Conservation (phyloP, 2,329 filamentous ascomycete species). For the Balansia obtecta region DNA sequence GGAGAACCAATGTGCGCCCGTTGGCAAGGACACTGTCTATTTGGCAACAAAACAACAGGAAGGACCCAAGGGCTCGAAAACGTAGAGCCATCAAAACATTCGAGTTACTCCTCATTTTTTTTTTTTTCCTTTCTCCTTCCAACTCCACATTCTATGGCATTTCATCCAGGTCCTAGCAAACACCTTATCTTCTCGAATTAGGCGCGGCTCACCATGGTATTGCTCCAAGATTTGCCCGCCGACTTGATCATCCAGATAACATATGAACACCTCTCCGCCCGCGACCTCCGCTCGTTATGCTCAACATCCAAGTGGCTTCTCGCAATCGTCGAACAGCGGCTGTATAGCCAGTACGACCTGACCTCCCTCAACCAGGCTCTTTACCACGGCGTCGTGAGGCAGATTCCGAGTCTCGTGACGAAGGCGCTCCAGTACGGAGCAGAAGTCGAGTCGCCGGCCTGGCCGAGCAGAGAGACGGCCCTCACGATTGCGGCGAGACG, state of each 20-base stretch:
- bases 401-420: background rate
- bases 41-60: no score
- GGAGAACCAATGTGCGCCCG: no score
- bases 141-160: no score
- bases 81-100: no score
- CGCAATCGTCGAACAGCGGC: background rate
- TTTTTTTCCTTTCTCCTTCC: no score
- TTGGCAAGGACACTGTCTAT: no score
- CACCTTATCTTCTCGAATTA: background rate
- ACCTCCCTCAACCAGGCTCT: background rate
- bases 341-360: background rate
- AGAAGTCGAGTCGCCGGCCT: background rate
- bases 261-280: background rate
- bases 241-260: background rate
- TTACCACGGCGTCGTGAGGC: background rate
- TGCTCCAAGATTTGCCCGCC: background rate
- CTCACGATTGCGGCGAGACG: background rate
- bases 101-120: no score
- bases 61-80: no score
- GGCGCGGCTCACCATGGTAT: background rate
- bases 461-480: background rate
- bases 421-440: background rate
- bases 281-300: background rate
- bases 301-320: background rate
- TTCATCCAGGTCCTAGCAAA: no score